A percentile compares a stretch with the other conserved stretches of the same genome.
Conservation (phyloP, 495 filamentous ascomycete genomes). For the Hyaloscypha hepaticicola region DNA sequence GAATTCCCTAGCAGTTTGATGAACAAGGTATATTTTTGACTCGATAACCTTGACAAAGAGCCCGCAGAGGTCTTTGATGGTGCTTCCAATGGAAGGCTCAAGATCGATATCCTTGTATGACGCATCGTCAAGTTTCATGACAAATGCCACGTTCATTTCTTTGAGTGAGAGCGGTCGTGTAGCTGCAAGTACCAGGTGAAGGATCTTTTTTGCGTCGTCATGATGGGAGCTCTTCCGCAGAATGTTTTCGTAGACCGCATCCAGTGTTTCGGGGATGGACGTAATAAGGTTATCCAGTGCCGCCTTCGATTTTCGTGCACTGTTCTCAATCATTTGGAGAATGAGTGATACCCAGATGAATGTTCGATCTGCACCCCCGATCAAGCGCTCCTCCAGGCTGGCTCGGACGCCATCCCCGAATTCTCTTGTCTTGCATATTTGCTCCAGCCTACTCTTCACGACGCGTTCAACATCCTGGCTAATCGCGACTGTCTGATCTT, state of each 20-base stretch:
- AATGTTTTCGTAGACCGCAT: neutral
- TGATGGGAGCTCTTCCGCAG: neutral
- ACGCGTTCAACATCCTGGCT: neutral
- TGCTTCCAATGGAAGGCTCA: neutral
- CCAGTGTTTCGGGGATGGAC: neutral
- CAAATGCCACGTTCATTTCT: neutral
- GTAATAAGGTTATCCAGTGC: neutral
- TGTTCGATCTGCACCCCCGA: neutral
- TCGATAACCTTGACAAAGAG: neutral
- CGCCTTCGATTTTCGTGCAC: neutral
- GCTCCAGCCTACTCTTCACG: neutral
- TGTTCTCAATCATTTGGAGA: neutral
- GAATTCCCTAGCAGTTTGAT: neutral
- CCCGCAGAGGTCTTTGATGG: neutral
- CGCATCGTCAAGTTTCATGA: neutral
- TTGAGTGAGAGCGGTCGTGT: neutral
- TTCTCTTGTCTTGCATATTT: neutral
- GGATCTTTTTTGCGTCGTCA: neutral
- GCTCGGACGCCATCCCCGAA: neutral
- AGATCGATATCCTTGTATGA: neutral
- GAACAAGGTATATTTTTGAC: neutral
- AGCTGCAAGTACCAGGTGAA: neutral
- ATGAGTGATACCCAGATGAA: neutral
- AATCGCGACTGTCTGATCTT: neutral
- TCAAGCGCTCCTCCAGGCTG: neutral